Conservation (phyloP, 2,329 filamentous ascomycete genomes). For the Ascochyta fabae region DNA sequence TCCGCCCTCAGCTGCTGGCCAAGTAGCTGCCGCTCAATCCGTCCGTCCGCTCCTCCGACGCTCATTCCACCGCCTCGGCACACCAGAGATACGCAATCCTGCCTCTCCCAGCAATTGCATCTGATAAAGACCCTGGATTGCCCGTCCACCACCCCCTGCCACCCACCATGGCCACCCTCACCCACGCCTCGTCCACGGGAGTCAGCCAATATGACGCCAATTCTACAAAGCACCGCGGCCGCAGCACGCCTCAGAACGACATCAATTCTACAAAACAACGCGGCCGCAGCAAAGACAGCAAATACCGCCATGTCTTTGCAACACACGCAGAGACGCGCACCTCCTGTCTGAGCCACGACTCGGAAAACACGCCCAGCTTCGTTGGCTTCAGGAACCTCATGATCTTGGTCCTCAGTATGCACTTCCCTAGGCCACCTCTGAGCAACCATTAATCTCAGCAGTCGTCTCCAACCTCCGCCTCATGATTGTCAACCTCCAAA, state of each 20-base stretch:
- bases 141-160: not conserved
- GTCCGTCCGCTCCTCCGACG: not conserved
- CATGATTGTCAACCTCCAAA: conserved; percentile 96
- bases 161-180: conserved; percentile 42
- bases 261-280: not conserved
- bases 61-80: conserved; percentile 17
- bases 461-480: conserved; percentile 92
- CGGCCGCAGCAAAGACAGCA: conserved; percentile 51
- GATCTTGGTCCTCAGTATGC: conserved; percentile 84
- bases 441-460: conserved; percentile 48
- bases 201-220: conserved; percentile 31
- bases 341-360: conserved; percentile 87
- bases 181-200: conserved; percentile 21
- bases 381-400: conserved; percentile 94
- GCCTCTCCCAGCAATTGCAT: conserved; percentile 1
- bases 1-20: conserved; percentile 9
- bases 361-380: conserved; percentile 77
- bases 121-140: not conserved
- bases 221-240: conserved; percentile 35
- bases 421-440: conserved; percentile 10
- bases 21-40: conserved; percentile 1
- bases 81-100: conserved; percentile 1
- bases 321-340: conserved; percentile 75
- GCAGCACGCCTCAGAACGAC: conserved; percentile 27
- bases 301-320: conserved; percentile 91